These are phyloP conservation scores for Yamadazyma olivae DNA, from an alignment of 805 yeast genomes.

Conservation along the genomic window DNA sequence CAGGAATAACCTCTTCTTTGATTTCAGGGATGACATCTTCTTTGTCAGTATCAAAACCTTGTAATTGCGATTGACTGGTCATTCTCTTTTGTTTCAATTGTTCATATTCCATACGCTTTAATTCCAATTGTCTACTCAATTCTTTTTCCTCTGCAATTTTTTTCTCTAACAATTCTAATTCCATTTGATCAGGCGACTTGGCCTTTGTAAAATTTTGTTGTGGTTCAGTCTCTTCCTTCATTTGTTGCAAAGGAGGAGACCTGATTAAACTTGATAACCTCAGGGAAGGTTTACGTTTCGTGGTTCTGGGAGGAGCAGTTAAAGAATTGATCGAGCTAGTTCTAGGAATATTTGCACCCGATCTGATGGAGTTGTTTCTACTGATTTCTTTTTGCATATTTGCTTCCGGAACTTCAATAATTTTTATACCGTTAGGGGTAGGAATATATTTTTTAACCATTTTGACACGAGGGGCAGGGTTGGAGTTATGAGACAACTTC, in stretches of 20 bases:
- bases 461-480: slow-evolving; percentile 18
- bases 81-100: slow-evolving; percentile 25
- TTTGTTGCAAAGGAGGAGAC: slow-evolving; percentile 6
- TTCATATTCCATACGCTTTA: slow-evolving; percentile 34
- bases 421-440: slow-evolving; percentile 65
- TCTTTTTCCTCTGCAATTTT: slow-evolving; percentile 39
- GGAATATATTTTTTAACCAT: slow-evolving; percentile 72
- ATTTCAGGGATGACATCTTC: neutral
- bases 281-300: slow-evolving; percentile 13
- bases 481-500: slow-evolving; percentile 20
- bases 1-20: neutral
- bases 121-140: slow-evolving; percentile 36
- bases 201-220: slow-evolving; percentile 11
- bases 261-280: slow-evolving; percentile 19
- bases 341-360: slow-evolving; percentile 20
- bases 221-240: slow-evolving; percentile 7
- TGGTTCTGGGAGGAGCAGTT: slow-evolving; percentile 5
- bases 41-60: slow-evolving; percentile 7
- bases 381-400: slow-evolving; percentile 35
- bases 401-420: slow-evolving; percentile 64
- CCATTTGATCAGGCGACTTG: slow-evolving; percentile 19
- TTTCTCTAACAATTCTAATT: slow-evolving; percentile 25
- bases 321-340: slow-evolving; percentile 17
- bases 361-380: slow-evolving; percentile 37
- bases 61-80: slow-evolving; percentile 25